Evolutionary conservation across 257 asterid species (phyloP), one percentile per base, ranked within the genome.

Genomic region (Jacaranda mimosifolia): DNA sequence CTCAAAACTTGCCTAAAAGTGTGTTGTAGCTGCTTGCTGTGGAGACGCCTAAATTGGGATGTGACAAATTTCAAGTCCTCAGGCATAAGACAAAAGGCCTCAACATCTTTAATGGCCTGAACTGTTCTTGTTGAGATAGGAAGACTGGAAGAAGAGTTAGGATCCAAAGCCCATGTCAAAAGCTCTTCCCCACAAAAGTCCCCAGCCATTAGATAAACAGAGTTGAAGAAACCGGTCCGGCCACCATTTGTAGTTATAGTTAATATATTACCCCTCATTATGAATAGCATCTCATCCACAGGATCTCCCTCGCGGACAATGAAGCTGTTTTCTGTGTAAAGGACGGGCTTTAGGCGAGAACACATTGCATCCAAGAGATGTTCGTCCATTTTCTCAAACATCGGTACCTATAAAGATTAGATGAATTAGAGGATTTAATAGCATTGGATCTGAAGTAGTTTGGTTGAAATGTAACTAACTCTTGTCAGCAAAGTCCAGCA

Each of bases 281-380:
- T 74, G 79, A 91, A 91, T 40, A 91, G 86, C 94, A 91, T 91
- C 80, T 84, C 92, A 26, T 85, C 91, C 1, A 87, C 91, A 0
- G 91, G 96, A 77, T 91, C 96, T 0, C 96, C 94, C 70, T 89
- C 94, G 0, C 91, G 91, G 52, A 82, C 69, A 12, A 88, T 88
- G 68, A 72, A 77, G 86, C 93, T 90, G 63, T 80, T 79, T 64
- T 83, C 79, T 1, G 92, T 86, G 85, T 86, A 90, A 9, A 88
- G 89, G 40, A 81, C 84, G 0, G 96, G 93, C 69, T 85, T 83
- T 6, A 90, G 83, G 3, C 73, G 80, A 13, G 79, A 74, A 68
- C 91, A 90, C 77, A 90, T 67, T 26, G 91, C 92, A 70, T 90
- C 94, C 80, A 88, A 18, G 40, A 90, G 85, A 52, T 82, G 91